Conservation (phyloP, 2,329 filamentous ascomycete genomes). For the Aspergillus nomiae region DNA sequence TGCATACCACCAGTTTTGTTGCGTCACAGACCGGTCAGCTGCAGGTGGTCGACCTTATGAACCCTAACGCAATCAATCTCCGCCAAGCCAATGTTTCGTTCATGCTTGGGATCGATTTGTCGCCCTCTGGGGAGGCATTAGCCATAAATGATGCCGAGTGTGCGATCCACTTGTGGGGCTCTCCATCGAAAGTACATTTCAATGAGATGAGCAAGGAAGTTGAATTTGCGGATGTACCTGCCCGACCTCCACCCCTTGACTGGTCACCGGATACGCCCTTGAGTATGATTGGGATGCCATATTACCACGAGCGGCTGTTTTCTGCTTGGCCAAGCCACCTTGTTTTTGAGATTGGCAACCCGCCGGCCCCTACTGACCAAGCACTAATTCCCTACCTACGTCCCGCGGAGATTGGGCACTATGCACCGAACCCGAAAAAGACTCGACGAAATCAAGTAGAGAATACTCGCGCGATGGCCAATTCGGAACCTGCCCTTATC, state of each 20-base stretch:
- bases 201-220: conserved; percentile 77
- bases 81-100: conserved; percentile 79
- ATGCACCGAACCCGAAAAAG: conserved; percentile 74
- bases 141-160: conserved; percentile 78
- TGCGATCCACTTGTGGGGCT: conserved; percentile 84
- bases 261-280: conserved; percentile 77
- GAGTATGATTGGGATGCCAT: conserved; percentile 86
- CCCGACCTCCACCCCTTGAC: conserved; percentile 65
- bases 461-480: conserved; percentile 67
- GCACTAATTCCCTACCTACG: conserved; percentile 70
- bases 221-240: conserved; percentile 71
- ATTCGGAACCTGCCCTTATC: conserved; percentile 62
- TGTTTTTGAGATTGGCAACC: conserved; percentile 81
- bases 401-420: conserved; percentile 72
- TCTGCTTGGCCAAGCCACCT: conserved; percentile 88
- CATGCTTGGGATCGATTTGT: conserved; percentile 80
- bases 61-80: conserved; percentile 83
- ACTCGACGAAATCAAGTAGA: conserved; percentile 80
- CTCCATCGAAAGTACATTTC: conserved; percentile 81
- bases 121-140: conserved; percentile 82
- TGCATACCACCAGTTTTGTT: conserved; percentile 93
- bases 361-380: conserved; percentile 73
- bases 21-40: conserved; percentile 90
- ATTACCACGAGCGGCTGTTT: conserved; percentile 83
- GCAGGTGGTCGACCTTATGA: conserved; percentile 94